These are phyloP conservation scores for Lasiodiplodia sp. DNA, from an alignment of 2,329 filamentous ascomycete genomes.

Conservation along the genomic window DNA sequence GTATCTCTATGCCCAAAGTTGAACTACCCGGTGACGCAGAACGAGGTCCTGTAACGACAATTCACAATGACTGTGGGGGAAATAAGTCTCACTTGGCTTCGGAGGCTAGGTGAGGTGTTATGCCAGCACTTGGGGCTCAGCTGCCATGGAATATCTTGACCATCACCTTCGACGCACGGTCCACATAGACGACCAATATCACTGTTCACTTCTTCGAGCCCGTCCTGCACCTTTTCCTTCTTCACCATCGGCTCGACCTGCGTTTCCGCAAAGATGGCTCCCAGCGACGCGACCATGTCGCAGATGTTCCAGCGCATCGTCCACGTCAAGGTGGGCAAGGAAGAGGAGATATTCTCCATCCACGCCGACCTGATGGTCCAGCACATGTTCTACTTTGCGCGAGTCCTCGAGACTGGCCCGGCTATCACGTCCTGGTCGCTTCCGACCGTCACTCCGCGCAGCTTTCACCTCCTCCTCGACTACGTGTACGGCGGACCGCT, in stretches of 20 bases:
- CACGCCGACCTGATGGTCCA: conserved; percentile 1
- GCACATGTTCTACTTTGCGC: conserved; percentile 10
- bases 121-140: background rate
- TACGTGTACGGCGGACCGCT: conserved; percentile 5
- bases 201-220: background rate
- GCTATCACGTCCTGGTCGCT: background rate
- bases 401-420: background rate
- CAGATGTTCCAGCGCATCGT: conserved; percentile 7
- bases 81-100: too few species aligned
- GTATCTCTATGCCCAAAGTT: too few species aligned
- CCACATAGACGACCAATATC: background rate
- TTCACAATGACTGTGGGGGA: too few species aligned
- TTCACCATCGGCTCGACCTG: background rate
- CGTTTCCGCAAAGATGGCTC: background rate
- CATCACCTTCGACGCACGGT: background rate
- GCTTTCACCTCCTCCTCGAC: conserved; percentile 1
- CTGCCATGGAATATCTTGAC: background rate
- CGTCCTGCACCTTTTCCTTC: background rate
- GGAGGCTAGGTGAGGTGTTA: too few species aligned
- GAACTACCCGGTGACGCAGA: too few species aligned
- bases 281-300: background rate
- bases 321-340: conserved; percentile 6
- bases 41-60: too few species aligned
- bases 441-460: background rate
- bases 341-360: background rate